phyloP scores from a whole-genome alignment of 805 yeast genomes.

The Suhomyces vadensis region DNA sequence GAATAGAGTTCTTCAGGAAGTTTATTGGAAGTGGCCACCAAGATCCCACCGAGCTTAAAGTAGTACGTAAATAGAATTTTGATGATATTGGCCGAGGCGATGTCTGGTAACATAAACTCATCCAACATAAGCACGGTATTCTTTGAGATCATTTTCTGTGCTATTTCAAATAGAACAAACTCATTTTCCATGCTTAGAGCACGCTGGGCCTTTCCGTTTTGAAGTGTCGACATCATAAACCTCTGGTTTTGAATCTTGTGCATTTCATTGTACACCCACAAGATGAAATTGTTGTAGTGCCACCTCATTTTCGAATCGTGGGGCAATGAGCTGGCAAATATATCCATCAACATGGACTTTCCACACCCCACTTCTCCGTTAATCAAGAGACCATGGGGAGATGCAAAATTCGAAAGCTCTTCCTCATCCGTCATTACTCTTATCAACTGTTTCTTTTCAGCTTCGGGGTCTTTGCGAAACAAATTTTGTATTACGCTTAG shows the following conservation, averaged over 20 bases:
- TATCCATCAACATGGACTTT: slow-evolving; percentile 71
- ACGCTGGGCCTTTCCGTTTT: slow-evolving; percentile 13
- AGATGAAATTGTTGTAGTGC: slow-evolving; percentile 70
- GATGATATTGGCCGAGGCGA: slow-evolving; percentile 70
- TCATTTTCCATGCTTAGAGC: slow-evolving; percentile 54
- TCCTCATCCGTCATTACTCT: slow-evolving; percentile 59
- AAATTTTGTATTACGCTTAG: slow-evolving; percentile 20
- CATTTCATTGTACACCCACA: slow-evolving; percentile 66
- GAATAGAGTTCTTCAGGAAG: slow-evolving; percentile 72
- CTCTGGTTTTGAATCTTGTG: slow-evolving; percentile 54
- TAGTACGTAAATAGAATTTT: slow-evolving; percentile 65
- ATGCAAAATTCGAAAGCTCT: slow-evolving; percentile 50
- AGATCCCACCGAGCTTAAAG: slow-evolving; percentile 72
- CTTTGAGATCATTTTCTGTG: slow-evolving; percentile 58
- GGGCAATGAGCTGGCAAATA: slow-evolving; percentile 67
- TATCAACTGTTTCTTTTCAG: slow-evolving; percentile 43
- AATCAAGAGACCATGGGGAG: slow-evolving; percentile 65
- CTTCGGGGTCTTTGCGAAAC: slow-evolving; percentile 33
- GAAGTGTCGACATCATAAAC: slow-evolving; percentile 28
- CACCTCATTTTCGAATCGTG: slow-evolving; percentile 63
- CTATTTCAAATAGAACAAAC: slow-evolving; percentile 63
- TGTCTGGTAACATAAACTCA: slow-evolving; percentile 76
- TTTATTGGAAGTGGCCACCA: slow-evolving; percentile 73
- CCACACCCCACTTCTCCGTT: slow-evolving; percentile 77
- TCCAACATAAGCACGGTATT: slow-evolving; percentile 64